phyloP scores from a whole-genome alignment of 805 yeast species.

The Ogataea salicorniae region DNA sequence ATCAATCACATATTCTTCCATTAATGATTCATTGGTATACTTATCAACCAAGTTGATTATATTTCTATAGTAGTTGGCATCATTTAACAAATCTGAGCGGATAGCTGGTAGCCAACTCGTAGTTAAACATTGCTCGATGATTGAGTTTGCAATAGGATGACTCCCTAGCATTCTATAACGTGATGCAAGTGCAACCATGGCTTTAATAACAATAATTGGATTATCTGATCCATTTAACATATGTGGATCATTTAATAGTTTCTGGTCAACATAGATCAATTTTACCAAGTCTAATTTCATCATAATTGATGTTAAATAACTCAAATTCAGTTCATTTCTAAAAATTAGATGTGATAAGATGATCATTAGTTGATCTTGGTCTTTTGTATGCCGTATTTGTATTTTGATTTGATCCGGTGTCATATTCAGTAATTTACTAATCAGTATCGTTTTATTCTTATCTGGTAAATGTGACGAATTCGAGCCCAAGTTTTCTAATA shows the following conservation, averaged over 20 bases:
- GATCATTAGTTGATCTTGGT: conserved; percentile 12
- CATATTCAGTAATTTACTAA: neutral
- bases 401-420: neutral
- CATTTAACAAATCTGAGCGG: conserved; percentile 1
- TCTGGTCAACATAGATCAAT: conserved; percentile 8
- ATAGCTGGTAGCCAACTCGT: conserved; percentile 22
- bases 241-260: conserved; percentile 4
- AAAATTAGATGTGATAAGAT: conserved; percentile 20
- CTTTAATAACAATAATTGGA: conserved; percentile 10
- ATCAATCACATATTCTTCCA: conserved; percentile 10
- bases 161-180: conserved; percentile 19
- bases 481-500: conserved; percentile 14
- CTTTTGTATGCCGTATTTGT: neutral
- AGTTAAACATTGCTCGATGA: conserved; percentile 11
- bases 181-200: conserved; percentile 20
- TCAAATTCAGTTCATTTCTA: conserved; percentile 8
- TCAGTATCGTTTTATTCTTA: neutral
- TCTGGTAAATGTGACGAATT: neutral
- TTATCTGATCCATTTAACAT: conserved; percentile 7
- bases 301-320: conserved; percentile 13
- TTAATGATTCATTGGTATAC: conserved; percentile 4
- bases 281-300: conserved; percentile 16
- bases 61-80: conserved; percentile 15
- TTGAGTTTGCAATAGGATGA: conserved; percentile 8
- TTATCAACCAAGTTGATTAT: conserved; percentile 15